These are phyloP conservation scores for Cordyceps farinosa DNA, from an alignment of 2,329 filamentous ascomycete genomes.

Conservation along the genomic window DNA sequence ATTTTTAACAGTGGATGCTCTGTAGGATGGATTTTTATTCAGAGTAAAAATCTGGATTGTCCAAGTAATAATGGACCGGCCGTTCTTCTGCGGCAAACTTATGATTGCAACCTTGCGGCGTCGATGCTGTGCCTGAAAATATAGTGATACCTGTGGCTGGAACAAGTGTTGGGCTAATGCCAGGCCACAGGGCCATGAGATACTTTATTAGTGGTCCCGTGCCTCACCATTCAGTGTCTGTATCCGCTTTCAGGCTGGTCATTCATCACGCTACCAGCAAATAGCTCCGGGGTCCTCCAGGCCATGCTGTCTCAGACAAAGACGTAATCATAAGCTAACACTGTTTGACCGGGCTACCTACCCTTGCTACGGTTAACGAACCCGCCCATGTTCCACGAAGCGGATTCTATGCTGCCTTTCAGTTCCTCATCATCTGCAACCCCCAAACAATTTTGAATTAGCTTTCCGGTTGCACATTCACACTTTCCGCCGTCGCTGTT, in stretches of 20 bases:
- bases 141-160: too few relatives aligned
- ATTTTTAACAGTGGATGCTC: too few relatives aligned
- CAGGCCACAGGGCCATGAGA: neutral
- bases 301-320: neutral
- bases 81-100: too few relatives aligned
- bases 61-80: too few relatives aligned
- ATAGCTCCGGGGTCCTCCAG: too few relatives aligned
- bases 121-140: too few relatives aligned
- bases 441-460: neutral
- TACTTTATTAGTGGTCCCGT: neutral
- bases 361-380: constrained; percentile 2
- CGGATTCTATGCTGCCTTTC: neutral
- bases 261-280: too few relatives aligned
- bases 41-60: too few relatives aligned
- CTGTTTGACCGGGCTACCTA: neutral
- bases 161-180: too few relatives aligned
- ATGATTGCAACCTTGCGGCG: too few relatives aligned
- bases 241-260: neutral
- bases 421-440: neutral
- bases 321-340: constrained; percentile 1
- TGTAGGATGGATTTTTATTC: too few relatives aligned
- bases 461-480: neutral
- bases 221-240: neutral
- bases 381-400: neutral
- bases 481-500: neutral